Conservation (phyloP, 768 basidiomycete species). For the Mycena venus region DNA sequence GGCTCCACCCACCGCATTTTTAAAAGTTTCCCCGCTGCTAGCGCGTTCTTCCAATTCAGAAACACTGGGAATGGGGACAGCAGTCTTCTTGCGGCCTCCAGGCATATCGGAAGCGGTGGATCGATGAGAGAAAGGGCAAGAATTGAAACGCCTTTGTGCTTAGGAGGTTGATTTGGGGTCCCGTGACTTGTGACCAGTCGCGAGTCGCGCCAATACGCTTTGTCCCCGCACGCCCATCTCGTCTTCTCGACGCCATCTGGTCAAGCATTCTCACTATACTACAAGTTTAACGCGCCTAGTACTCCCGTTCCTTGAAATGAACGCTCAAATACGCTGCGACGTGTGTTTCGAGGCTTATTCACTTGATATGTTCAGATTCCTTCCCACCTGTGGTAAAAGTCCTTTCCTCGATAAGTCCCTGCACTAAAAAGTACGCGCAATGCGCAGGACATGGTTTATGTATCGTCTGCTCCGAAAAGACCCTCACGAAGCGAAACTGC, state of each 20-base stretch:
- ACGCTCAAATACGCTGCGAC: slow-evolving; percentile 24
- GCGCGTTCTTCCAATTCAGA: neutral
- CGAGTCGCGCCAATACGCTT: too few relatives aligned
- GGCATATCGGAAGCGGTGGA: neutral
- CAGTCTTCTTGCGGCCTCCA: neutral
- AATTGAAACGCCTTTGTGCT: too few relatives aligned
- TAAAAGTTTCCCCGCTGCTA: neutral
- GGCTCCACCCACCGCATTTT: neutral
- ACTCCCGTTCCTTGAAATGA: neutral
- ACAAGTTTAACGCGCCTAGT: neutral
- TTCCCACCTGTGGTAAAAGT: slow-evolving; percentile 24
- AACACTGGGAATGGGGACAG: neutral
- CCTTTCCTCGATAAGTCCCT: neutral
- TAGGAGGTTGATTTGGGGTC: too few relatives aligned
- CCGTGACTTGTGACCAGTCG: too few relatives aligned
- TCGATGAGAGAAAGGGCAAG: too few relatives aligned
- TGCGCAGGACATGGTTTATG: slow-evolving; percentile 31
- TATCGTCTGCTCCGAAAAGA: slow-evolving; percentile 28
- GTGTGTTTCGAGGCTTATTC: slow-evolving; percentile 23
- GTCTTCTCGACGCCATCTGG: too few relatives aligned
- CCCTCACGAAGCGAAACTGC: slow-evolving; percentile 16
- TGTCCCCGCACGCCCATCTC: too few relatives aligned
- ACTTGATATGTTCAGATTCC: slow-evolving; percentile 28
- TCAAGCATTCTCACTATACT: too few relatives aligned
- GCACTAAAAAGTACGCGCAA: neutral